These are phyloP conservation scores for Chamaecyparis obtusa DNA, from an alignment of 75 land plant species.

Conservation along the genomic window DNA sequence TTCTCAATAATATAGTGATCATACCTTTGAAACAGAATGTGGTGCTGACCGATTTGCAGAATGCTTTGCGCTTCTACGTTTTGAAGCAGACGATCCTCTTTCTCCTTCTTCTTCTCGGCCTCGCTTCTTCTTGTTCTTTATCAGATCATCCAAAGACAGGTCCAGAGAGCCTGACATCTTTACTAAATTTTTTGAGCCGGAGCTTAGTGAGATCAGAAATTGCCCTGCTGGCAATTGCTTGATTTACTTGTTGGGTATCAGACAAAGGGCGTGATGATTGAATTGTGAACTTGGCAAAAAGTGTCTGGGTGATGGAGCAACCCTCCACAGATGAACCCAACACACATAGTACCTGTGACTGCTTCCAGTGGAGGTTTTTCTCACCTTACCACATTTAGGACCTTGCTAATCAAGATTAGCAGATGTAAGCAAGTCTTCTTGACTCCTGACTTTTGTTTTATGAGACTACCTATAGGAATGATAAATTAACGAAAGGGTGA, in stretches of 20 bases:
- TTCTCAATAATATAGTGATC: not conserved
- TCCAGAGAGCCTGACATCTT: slow-evolving; percentile 26
- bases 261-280: not conserved
- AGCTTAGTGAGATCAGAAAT: not conserved
- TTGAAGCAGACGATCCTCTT: slow-evolving; percentile 40
- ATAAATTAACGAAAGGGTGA: too few relatives aligned
- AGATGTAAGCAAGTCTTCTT: too few relatives aligned
- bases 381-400: not conserved
- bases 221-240: not conserved
- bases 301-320: not conserved
- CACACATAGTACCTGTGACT: not conserved
- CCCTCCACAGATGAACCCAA: not conserved
- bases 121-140: slow-evolving; percentile 38
- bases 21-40: slow-evolving; percentile 54
- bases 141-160: slow-evolving; percentile 45
- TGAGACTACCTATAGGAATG: too few relatives aligned
- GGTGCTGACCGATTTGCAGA: slow-evolving; percentile 48
- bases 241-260: not conserved
- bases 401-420: too few relatives aligned
- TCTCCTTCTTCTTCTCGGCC: slow-evolving; percentile 23
- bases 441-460: too few relatives aligned
- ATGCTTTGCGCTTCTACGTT: slow-evolving; percentile 58
- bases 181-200: not conserved
- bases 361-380: not conserved
- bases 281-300: not conserved